A percentile compares a stretch with the other conserved stretches of the same genome.
Evolutionary conservation across 257 asterid genomes (phyloP).

Genomic region (Striga asiatica): DNA sequence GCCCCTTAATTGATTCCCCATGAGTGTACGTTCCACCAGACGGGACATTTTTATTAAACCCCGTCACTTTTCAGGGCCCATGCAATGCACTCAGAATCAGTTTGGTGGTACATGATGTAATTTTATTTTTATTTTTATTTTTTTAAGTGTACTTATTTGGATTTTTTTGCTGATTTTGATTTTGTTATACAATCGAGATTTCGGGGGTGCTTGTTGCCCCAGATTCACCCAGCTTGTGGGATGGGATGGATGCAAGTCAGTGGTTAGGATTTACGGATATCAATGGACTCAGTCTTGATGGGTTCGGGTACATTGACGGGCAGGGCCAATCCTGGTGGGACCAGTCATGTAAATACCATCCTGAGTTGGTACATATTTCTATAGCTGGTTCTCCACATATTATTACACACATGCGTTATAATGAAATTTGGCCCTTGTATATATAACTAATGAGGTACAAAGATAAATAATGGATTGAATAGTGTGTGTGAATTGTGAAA

Average conservation of each 20-base stretch:
- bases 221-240: slow-evolving; percentile 36
- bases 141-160: too few species aligned
- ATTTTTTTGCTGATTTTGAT: too few species aligned
- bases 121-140: too few species aligned
- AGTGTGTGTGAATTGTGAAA: too few species aligned
- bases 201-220: slow-evolving; percentile 61
- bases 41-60: slow-evolving; percentile 36
- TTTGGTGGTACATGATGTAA: too few species aligned
- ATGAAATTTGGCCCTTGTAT: too few species aligned
- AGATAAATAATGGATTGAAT: too few species aligned
- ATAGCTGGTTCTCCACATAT: too few species aligned
- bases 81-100: slow-evolving; percentile 30
- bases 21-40: slow-evolving; percentile 39
- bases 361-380: slow-evolving; percentile 24
- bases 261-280: slow-evolving; percentile 48
- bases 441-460: too few species aligned
- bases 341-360: slow-evolving; percentile 59
- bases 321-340: slow-evolving; percentile 73
- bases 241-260: slow-evolving; percentile 32
- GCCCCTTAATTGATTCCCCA: slow-evolving; percentile 22
- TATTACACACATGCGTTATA: too few species aligned
- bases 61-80: slow-evolving; percentile 47
- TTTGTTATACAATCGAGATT: too few species aligned
- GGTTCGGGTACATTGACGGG: slow-evolving; percentile 48
- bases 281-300: slow-evolving; percentile 38